phyloP scores from a whole-genome alignment of 1,284 basidiomycete species.

The Cryptococcus sp. region DNA sequence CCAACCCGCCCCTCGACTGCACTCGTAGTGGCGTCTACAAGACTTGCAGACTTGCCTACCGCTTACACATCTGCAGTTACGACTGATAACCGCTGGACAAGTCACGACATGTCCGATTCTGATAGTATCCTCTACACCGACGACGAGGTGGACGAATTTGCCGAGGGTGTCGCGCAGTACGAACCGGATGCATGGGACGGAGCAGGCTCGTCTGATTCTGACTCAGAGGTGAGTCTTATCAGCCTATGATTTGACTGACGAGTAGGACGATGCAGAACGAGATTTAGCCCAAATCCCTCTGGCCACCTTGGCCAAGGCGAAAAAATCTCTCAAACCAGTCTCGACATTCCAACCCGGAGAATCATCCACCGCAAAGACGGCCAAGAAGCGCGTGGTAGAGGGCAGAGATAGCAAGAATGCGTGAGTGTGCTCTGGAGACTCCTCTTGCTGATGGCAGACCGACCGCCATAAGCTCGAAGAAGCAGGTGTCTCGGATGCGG shows the following conservation, averaged over 20 bases:
- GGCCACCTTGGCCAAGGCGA: conserved; percentile 28
- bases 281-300: conserved; percentile 24
- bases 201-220: conserved; percentile 14
- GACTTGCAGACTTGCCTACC: no score
- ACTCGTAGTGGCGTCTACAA: no score
- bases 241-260: conserved; percentile 9
- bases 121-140: conserved; percentile 37
- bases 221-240: conserved; percentile 16
- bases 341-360: conserved; percentile 7
- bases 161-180: conserved; percentile 38
- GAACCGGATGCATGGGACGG: conserved; percentile 42
- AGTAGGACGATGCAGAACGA: conserved; percentile 7
- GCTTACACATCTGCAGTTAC: no score
- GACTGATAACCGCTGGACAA: no score
- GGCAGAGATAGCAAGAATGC: conserved; percentile 82
- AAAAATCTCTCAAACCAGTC: conserved; percentile 14
- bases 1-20: no score
- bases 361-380: conserved; percentile 6
- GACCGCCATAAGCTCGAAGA: conserved; percentile 75
- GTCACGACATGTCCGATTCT: conserved; percentile 1
- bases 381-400: conserved; percentile 35
- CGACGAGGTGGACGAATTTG: conserved; percentile 46
- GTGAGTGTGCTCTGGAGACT: conserved; percentile 48
- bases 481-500: conserved; percentile 71
- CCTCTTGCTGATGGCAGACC: conserved; percentile 55